Percentiles rank a stretch among this genome's conserved stretches.
These are phyloP conservation scores for Alternaria sp. DNA, from an alignment of 2,329 filamentous ascomycete species.

Conservation along the genomic window DNA sequence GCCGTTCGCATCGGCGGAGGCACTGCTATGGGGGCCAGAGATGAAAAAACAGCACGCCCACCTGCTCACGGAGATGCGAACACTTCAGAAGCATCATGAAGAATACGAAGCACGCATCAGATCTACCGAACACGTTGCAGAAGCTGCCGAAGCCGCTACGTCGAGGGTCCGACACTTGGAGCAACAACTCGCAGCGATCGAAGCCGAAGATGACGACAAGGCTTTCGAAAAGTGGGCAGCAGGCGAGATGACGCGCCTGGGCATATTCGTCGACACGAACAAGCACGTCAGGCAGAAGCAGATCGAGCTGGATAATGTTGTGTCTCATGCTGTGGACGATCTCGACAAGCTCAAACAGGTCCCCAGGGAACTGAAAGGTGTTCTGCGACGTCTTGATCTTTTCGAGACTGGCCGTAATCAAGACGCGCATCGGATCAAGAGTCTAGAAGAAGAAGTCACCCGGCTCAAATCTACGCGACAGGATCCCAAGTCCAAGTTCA, in stretches of 20 bases:
- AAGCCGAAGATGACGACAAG: slow-evolving; percentile 29
- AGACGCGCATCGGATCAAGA: slow-evolving; percentile 11
- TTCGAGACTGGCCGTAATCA: slow-evolving; percentile 16
- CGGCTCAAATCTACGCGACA: slow-evolving; percentile 2
- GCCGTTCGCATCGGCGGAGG: slow-evolving; percentile 28
- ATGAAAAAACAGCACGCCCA: slow-evolving; percentile 47
- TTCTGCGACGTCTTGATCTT: slow-evolving; percentile 19
- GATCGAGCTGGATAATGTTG: slow-evolving; percentile 17
- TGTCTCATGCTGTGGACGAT: slow-evolving; percentile 16
- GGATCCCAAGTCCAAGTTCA: not conserved
- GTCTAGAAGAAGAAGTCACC: slow-evolving; percentile 15
- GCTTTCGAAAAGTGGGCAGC: slow-evolving; percentile 27
- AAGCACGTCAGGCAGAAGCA: slow-evolving; percentile 26
- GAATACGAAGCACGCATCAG: slow-evolving; percentile 29
- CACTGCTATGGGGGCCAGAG: slow-evolving; percentile 51
- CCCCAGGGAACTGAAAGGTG: not conserved
- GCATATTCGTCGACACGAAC: slow-evolving; percentile 21
- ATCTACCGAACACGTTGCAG: slow-evolving; percentile 24
- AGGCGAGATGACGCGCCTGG: slow-evolving; percentile 18
- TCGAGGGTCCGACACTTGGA: slow-evolving; percentile 22
- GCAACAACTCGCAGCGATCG: slow-evolving; percentile 29
- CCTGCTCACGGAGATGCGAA: slow-evolving; percentile 45
- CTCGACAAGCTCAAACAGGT: slow-evolving; percentile 9
- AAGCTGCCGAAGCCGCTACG: slow-evolving; percentile 22
- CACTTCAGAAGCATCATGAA: slow-evolving; percentile 38